These are phyloP conservation scores for Fusarium sp. DNA, from an alignment of 2,329 filamentous ascomycete genomes.

Conservation along the genomic window DNA sequence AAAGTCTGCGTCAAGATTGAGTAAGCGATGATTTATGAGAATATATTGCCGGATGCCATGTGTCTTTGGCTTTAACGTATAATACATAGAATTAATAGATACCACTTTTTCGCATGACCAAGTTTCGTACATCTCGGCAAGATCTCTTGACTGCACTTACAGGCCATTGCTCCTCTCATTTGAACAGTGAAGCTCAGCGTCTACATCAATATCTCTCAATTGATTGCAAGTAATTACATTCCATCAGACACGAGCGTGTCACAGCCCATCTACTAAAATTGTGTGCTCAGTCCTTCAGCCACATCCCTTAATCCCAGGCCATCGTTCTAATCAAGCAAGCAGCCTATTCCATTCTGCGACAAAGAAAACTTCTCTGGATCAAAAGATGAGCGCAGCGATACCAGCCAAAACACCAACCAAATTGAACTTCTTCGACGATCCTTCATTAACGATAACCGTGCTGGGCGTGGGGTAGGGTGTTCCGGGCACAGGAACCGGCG, in stretches of 20 bases:
- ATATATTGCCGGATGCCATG: not conserved
- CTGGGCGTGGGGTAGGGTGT: slow-evolving; percentile 16
- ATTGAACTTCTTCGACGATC: slow-evolving; percentile 25
- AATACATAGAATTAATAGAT: slow-evolving; percentile 19
- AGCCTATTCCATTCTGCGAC: not conserved
- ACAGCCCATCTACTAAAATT: not conserved
- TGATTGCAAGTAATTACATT: slow-evolving; percentile 23
- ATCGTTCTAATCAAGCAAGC: not conserved
- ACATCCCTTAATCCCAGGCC: not conserved
- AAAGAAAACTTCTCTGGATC: not conserved
- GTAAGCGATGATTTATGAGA: slow-evolving; percentile 25
- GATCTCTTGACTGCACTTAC: fast-evolving
- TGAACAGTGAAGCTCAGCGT: not conserved
- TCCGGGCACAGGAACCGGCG: slow-evolving; percentile 9
- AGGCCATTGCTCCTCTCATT: not conserved
- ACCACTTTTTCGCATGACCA: slow-evolving; percentile 9
- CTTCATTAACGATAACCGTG: slow-evolving; percentile 30
- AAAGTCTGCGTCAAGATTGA: slow-evolving; percentile 52
- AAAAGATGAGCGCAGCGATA: slow-evolving; percentile 33
- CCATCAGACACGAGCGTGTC: not conserved
- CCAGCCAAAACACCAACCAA: slow-evolving; percentile 40
- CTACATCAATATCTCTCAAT: not conserved
- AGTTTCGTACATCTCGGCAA: not conserved
- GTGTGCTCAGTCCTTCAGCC: not conserved
- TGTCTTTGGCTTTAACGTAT: not conserved